These are phyloP conservation scores for Phytopythium litorale DNA, from an alignment of 352 stramenopile genomes.

Conservation along the genomic window DNA sequence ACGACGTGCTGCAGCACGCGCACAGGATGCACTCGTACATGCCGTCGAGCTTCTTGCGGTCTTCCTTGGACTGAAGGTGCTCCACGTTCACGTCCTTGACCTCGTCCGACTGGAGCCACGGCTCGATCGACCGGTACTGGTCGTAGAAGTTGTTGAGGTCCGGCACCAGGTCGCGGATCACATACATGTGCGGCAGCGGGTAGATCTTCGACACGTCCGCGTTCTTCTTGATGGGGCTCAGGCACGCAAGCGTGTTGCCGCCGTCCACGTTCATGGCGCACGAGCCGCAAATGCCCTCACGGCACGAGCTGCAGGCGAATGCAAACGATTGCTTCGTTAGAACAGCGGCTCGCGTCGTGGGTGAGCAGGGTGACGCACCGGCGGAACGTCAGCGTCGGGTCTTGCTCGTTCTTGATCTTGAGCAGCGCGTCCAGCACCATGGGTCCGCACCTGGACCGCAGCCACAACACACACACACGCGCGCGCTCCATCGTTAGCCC, in stretches of 20 bases:
- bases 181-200: conserved; percentile 99
- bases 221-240: conserved; percentile 96
- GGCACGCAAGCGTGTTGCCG: conserved; percentile 97
- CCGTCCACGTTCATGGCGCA: conserved; percentile 99
- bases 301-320: conserved; percentile 85
- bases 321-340: background rate
- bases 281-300: conserved; percentile 99
- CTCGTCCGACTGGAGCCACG: conserved; percentile 96
- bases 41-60: conserved; percentile 99
- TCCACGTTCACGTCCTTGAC: conserved; percentile 86
- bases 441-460: conserved; percentile 83
- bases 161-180: conserved; percentile 98
- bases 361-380: conserved; percentile 30
- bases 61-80: conserved; percentile 90
- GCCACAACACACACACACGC: background rate
- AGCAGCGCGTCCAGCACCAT: conserved; percentile 99
- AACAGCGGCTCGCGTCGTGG: too few relatives aligned
- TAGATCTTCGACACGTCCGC: conserved; percentile 96
- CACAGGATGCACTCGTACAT: conserved; percentile 99
- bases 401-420: conserved; percentile 99
- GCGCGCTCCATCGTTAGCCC: background rate
- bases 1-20: conserved; percentile 98
- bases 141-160: conserved; percentile 99
- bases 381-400: conserved; percentile 98
- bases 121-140: conserved; percentile 98